phyloP scores from a whole-genome alignment of 768 basidiomycete genomes.

The Brasilioporus rufonigricans region DNA sequence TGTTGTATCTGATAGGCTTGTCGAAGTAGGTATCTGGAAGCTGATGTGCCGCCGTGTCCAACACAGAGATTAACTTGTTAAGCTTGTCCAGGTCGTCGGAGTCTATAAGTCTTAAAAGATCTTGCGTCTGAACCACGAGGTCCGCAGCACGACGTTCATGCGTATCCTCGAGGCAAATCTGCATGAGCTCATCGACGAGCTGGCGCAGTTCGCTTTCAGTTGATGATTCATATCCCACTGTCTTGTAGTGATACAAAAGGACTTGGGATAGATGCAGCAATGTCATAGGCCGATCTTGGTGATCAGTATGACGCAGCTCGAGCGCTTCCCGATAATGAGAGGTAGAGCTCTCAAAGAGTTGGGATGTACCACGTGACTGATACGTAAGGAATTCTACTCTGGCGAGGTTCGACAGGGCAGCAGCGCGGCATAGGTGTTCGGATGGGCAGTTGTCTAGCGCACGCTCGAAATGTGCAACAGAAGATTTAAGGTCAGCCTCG shows the following conservation, averaged over 20 bases:
- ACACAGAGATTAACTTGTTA: neutral
- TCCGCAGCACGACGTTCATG: constrained; percentile 1
- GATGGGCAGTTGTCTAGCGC: constrained; percentile 3
- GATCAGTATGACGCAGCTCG: neutral
- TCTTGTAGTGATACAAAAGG: neutral
- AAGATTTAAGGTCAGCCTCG: neutral
- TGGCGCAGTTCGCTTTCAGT: neutral
- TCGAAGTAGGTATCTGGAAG: constrained; percentile 2
- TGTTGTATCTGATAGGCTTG: constrained; percentile 1
- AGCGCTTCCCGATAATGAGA: constrained; percentile 8
- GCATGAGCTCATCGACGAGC: no score
- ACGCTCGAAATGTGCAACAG: constrained; percentile 1
- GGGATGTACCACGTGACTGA: neutral
- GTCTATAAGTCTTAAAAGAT: neutral
- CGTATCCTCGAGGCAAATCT: neutral
- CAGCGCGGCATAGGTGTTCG: neutral
- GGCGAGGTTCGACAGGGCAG: constrained; percentile 13
- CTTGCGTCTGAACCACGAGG: neutral
- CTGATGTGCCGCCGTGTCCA: neutral
- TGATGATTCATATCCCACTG: neutral
- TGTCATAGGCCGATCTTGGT: constrained; percentile 8
- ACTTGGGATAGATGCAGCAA: neutral
- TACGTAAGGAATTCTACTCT: neutral
- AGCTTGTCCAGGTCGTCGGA: neutral
- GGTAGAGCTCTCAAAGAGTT: neutral